Evolutionary conservation across 139 green algal species (phyloP), one percentile per base, ranked within the genome.

Genomic region (Chlorella sp.): DNA sequence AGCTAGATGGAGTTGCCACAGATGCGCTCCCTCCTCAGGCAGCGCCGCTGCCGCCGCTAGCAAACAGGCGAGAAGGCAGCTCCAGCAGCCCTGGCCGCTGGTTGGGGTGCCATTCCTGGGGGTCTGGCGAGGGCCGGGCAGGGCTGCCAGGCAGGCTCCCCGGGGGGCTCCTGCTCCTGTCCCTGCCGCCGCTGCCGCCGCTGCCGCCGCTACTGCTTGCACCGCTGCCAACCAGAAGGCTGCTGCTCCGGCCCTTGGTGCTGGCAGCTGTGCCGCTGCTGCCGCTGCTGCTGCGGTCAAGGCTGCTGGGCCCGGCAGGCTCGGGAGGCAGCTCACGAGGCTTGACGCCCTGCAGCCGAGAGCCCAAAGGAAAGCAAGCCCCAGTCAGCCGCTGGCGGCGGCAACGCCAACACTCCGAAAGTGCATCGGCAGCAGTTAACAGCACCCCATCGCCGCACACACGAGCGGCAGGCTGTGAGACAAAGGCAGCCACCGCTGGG

Each of bases 41-140:
- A 16, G 60, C 44, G 16, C 46, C 24, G 46, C 44, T 6, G 51
- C 74, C 14, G 46, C 41, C 32, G 46, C 41, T 22, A 22, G 72
- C 14, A 51, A 83, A 40, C 34, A 83, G 60, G 56, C 81, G 81
- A 3, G 81, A 86, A 46, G 81, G 81, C 44, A 86, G 81, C 56
- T 86, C 81, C 40, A 81, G 32, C 30, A 80, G 30, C 40, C 81
- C 81, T 0, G 60, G 69, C 32, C 68, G 41, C 30, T 76, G 81
- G 73, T 76, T 62, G 7, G 81, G 81, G 73, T 86, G 81, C 81
- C 81, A 86, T 40, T 86, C 81, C 56, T 73, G 40, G 13, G 46
- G 54, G 8, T 36, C 48, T 24, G 32, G 34, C 41, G n/a, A 46
- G 2, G 75, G 26, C 43, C 41, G 13, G 19, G 17, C 41, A 2